Base-by-base conservation (phyloP, 1,284 basidiomycete genomes). In the Sporisorium exsertum region DNA sequence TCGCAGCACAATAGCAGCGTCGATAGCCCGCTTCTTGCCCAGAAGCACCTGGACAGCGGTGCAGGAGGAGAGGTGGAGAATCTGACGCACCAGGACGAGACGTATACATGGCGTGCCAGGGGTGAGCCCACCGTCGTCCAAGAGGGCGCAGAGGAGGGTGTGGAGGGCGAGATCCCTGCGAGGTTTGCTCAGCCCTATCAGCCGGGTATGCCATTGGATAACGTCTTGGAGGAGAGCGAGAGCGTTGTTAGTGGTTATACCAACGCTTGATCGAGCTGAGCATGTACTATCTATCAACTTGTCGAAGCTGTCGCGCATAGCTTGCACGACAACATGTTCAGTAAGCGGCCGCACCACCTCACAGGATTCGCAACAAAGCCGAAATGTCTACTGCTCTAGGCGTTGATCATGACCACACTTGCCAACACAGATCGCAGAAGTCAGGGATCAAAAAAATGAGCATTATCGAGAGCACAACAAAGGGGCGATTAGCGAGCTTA, bases 151-250 rank as follows among this genome's bases (percentile, higher is more conserved):
- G 75, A 51, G 26, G 61, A 71, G 46, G 69, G 61, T 35, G 59
- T 24, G 8, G 46, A 16, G 46, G 46, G 26, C 13, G 64, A 58
- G 46, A 56, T 24, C 3, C 60, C 62, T 5, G 57, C 58, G 0
- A 33, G 63, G 10, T 79, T 77, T 37, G 63, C 72, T 1, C 61
- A 72, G 49, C 80, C 77, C 15, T 82, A 82, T 57, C 78, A 80
- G 58, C 81, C 81, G 2, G 81, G 81, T 3, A 77, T 80, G 74
- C 81, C 81, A 27, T 56, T 82, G 20, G 80, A 79, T 50, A 82
- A 82, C 43, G 67, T 82, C 20, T 40, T 71, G 20, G 81, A 82
- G 53, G 81, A 82, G 64, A 68, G 63, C 46, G 81, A 82, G 64
- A 78, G 71, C 27, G 68, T 79, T 3, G 58, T 82, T 22, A 70